A percentile compares a stretch with the other conserved stretches of the same genome.
Conservation (phyloP, 1,139 yeast species). For the Pichia terricola region DNA sequence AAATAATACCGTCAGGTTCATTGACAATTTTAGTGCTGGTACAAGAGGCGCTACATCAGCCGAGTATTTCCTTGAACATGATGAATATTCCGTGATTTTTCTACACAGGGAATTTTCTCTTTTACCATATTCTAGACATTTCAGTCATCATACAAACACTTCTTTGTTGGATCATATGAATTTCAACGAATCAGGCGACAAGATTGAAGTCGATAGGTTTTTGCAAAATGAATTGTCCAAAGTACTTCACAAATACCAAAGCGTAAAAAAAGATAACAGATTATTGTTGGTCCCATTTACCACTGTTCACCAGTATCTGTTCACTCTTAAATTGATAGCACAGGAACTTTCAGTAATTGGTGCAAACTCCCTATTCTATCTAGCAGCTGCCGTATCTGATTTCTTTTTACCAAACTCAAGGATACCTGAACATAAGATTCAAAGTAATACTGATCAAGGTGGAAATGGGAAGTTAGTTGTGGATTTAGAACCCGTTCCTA, state of each 20-base stretch:
- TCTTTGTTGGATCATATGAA: constrained; percentile 79
- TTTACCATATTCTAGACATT: constrained; percentile 84
- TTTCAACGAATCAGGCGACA: constrained; percentile 34
- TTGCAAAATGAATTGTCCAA: constrained; percentile 54
- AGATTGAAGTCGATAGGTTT: constrained; percentile 49
- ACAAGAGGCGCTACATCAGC: constrained; percentile 97
- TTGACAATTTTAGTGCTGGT: constrained; percentile 95
- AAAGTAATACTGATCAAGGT: constrained; percentile 44
- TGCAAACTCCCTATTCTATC: constrained; percentile 58
- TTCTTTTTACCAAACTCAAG: constrained; percentile 82
- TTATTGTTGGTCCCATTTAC: constrained; percentile 78
- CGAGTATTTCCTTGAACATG: constrained; percentile 75
- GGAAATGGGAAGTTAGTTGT: constrained; percentile 65
- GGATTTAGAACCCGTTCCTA: constrained; percentile 91
- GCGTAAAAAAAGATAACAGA: constrained; percentile 48
- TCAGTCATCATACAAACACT: constrained; percentile 77
- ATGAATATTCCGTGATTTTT: constrained; percentile 80
- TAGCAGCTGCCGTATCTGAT: constrained; percentile 97
- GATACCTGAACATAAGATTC: constrained; percentile 90
- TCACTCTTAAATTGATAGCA: constrained; percentile 66
- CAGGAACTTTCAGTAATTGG: constrained; percentile 46
- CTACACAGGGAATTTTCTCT: constrained; percentile 86
- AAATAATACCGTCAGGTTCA: constrained; percentile 90
- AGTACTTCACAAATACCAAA: constrained; percentile 57
- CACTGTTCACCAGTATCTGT: constrained; percentile 87